phyloP scores from a whole-genome alignment of 1,284 basidiomycete genomes.

The Phylloporus gajari region DNA sequence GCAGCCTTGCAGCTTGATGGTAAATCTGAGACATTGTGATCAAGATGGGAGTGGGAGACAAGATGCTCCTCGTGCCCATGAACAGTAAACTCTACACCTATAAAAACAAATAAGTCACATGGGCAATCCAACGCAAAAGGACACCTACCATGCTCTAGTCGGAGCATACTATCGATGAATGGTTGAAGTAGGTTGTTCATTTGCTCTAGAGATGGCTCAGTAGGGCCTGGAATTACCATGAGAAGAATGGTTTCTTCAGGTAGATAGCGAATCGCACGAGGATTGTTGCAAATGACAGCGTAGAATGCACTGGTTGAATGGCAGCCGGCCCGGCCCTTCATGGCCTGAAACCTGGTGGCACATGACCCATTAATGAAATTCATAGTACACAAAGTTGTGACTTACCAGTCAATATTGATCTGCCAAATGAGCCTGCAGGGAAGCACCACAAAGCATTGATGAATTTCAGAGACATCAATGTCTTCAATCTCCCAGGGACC shows the following conservation, averaged over 20 bases:
- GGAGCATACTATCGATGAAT: neutral
- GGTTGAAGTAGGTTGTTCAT: neutral
- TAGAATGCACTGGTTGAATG: neutral
- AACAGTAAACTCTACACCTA: neutral
- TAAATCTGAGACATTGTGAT: neutral
- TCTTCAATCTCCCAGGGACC: neutral
- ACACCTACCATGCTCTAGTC: neutral
- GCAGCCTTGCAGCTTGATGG: neutral
- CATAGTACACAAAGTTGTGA: neutral
- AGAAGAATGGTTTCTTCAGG: neutral
- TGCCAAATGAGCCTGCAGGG: neutral
- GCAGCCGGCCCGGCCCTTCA: neutral
- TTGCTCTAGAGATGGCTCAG: neutral
- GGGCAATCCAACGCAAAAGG: too few relatives aligned
- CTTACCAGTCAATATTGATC: neutral
- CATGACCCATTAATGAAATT: too few relatives aligned
- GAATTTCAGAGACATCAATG: neutral
- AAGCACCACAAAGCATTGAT: neutral
- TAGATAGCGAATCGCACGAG: neutral
- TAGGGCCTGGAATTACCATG: neutral
- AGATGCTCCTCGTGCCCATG: neutral
- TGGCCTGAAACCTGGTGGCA: neutral
- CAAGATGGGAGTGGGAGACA: neutral
- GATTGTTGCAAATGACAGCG: neutral
- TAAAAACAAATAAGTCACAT: too few relatives aligned